These are phyloP conservation scores for Melanomma pulvis-pyrius DNA, from an alignment of 495 filamentous ascomycete genomes.

Conservation along the genomic window DNA sequence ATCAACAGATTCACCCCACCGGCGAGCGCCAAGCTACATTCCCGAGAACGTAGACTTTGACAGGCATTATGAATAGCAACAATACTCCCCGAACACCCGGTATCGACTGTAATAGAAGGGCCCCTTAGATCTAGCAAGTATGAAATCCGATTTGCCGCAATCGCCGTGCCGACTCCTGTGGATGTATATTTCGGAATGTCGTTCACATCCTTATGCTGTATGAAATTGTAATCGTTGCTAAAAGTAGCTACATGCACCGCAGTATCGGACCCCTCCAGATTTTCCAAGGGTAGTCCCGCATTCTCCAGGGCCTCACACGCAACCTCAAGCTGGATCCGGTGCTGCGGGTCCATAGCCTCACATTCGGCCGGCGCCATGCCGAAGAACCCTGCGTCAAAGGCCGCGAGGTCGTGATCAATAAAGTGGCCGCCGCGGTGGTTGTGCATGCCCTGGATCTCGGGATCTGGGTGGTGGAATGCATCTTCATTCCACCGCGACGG, in stretches of 20 bases:
- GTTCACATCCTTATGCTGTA: background rate
- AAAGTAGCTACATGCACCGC: constrained; percentile 10
- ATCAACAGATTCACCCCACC: constrained; percentile 11
- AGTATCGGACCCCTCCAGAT: constrained; percentile 1
- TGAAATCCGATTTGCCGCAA: constrained; percentile 21
- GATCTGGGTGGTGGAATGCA: constrained; percentile 12
- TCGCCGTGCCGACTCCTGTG: background rate
- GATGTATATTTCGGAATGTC: background rate
- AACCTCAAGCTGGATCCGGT: constrained; percentile 6
- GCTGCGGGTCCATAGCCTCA: constrained; percentile 2
- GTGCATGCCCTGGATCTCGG: background rate
- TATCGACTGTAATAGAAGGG: constrained; percentile 20
- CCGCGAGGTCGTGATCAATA: constrained; percentile 5
- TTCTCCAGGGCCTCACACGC: constrained; percentile 10
- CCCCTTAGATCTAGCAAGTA: constrained; percentile 23
- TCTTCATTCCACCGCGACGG: background rate
- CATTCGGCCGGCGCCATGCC: background rate
- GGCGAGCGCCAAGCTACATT: constrained; percentile 9
- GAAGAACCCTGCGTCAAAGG: constrained; percentile 25
- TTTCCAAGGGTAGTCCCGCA: constrained; percentile 1
- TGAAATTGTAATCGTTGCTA: constrained; percentile 9
- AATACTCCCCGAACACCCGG: constrained; percentile 19
- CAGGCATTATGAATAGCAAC: constrained; percentile 15
- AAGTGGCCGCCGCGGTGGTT: background rate
- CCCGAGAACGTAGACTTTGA: background rate